Percentiles rank a stretch among this genome's conserved stretches.
Evolutionary conservation across 2,329 filamentous ascomycete genomes (phyloP).

Genomic region (Atkinsonella hypoxylon): DNA sequence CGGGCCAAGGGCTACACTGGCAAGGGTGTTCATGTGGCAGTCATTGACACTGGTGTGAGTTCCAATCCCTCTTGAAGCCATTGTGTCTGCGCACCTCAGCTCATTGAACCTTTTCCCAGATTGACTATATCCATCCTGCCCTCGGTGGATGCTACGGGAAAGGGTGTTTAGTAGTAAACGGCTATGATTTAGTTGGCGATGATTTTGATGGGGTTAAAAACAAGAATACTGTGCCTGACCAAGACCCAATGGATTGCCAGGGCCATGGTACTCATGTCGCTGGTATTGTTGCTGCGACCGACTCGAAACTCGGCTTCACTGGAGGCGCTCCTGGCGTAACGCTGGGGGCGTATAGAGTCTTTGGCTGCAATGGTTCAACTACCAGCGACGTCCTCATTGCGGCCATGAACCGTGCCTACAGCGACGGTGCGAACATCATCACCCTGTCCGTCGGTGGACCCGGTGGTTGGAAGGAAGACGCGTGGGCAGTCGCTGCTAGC

Average conservation of each 20-base stretch:
- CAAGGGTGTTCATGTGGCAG: conserved; percentile 38
- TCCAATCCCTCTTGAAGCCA: too few species aligned
- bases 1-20: conserved; percentile 36
- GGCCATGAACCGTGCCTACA: conserved; percentile 27
- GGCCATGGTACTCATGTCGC: conserved; percentile 34
- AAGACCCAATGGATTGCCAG: conserved; percentile 25
- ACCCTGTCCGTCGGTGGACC: conserved; percentile 23
- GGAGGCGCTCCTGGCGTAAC: conserved; percentile 28
- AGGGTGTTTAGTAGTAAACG: conserved; percentile 31
- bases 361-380: conserved; percentile 20
- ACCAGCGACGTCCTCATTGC: conserved; percentile 26
- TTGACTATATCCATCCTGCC: conserved; percentile 51
- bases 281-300: conserved; percentile 31
- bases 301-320: conserved; percentile 23
- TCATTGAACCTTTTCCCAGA: conserved; percentile 3
- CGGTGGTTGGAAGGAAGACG: conserved; percentile 18
- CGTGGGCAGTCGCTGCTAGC: conserved; percentile 24
- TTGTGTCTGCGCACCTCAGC: too few species aligned
- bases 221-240: conserved; percentile 20
- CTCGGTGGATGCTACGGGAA: conserved; percentile 39
- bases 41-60: conserved; percentile 36
- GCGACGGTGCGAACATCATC: conserved; percentile 27
- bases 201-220: conserved; percentile 12
- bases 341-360: conserved; percentile 26
- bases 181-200: conserved; percentile 32